Evolutionary conservation across 2,329 filamentous ascomycete species (phyloP).

Genomic region (Pleoardoris graminearum): DNA sequence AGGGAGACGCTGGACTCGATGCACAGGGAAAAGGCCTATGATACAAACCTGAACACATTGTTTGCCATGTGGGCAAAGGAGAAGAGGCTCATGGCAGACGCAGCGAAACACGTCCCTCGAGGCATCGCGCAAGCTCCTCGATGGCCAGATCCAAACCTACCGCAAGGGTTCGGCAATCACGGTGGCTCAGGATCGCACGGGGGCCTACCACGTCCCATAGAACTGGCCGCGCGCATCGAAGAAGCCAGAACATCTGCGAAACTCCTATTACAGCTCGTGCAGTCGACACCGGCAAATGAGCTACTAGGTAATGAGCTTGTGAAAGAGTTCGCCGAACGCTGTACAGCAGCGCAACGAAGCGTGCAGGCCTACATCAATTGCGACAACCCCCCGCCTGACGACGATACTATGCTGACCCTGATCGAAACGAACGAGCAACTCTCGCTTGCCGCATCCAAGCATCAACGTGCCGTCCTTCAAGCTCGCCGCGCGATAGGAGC

Average conservation of each 20-base stretch:
- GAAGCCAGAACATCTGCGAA: conserved; percentile 90
- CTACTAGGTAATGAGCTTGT: conserved; percentile 83
- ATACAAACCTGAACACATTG: conserved; percentile 72
- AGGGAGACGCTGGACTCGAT: conserved; percentile 84
- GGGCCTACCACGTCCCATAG: conserved; percentile 66
- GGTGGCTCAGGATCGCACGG: not conserved
- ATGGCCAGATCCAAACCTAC: conserved; percentile 32
- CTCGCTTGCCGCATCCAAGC: conserved; percentile 77
- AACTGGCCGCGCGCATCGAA: conserved; percentile 81
- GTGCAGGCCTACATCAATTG: conserved; percentile 85
- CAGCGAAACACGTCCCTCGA: conserved; percentile 43
- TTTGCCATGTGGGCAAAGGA: conserved; percentile 89
- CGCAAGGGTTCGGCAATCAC: not conserved
- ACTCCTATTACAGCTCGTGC: conserved; percentile 87
- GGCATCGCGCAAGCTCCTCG: conserved; percentile 50
- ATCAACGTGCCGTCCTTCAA: conserved; percentile 75
- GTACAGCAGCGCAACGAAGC: conserved; percentile 75
- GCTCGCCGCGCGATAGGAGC: conserved; percentile 54
- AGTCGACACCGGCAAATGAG: conserved; percentile 78
- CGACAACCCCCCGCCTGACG: conserved; percentile 79
- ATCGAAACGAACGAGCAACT: conserved; percentile 95
- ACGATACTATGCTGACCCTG: conserved; percentile 88
- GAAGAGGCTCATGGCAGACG: conserved; percentile 57
- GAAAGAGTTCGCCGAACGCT: conserved; percentile 88
- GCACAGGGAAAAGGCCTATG: conserved; percentile 70